phyloP scores from a whole-genome alignment of 306 rosid species.

The Fagus sylvatica region DNA sequence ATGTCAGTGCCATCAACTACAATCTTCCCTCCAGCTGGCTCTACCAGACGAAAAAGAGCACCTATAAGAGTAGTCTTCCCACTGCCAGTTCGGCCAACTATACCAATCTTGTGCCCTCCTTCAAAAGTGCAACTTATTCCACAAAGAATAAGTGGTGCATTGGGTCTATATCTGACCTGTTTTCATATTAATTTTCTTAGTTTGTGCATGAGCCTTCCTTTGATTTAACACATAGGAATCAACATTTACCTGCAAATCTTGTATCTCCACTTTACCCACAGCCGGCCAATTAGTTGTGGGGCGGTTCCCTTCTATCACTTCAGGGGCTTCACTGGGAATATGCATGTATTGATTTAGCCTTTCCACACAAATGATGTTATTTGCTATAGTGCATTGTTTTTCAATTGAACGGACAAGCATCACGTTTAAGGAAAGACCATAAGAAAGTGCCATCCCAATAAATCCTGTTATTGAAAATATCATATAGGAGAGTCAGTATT shows the following conservation, averaged over 20 bases:
- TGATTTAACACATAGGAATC: neutral
- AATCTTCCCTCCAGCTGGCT: slow-evolving; percentile 70
- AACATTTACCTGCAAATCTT: slow-evolving; percentile 49
- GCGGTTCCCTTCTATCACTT: slow-evolving; percentile 54
- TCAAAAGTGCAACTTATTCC: slow-evolving; percentile 73
- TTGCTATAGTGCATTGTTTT: slow-evolving; percentile 63
- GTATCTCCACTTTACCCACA: slow-evolving; percentile 65
- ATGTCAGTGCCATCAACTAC: slow-evolving; percentile 77
- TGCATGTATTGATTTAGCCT: slow-evolving; percentile 73
- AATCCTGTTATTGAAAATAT: slow-evolving; percentile 44
- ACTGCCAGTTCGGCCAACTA: slow-evolving; percentile 81
- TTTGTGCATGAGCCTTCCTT: too few species aligned
- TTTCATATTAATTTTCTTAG: neutral
- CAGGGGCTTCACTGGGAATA: slow-evolving; percentile 71
- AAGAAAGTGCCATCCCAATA: slow-evolving; percentile 83
- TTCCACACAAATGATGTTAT: slow-evolving; percentile 75
- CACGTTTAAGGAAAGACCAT: slow-evolving; percentile 68
- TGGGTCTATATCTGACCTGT: slow-evolving; percentile 63
- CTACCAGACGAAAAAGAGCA: slow-evolving; percentile 78
- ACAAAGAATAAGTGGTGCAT: slow-evolving; percentile 64
- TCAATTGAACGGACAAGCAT: slow-evolving; percentile 57
- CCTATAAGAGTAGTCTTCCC: slow-evolving; percentile 73
- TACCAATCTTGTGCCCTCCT: slow-evolving; percentile 82
- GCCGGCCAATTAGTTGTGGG: slow-evolving; percentile 69
- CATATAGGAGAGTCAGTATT: neutral